Conservation (phyloP, 2,329 filamentous ascomycete species). For the Coleophoma eucalyptorum region DNA sequence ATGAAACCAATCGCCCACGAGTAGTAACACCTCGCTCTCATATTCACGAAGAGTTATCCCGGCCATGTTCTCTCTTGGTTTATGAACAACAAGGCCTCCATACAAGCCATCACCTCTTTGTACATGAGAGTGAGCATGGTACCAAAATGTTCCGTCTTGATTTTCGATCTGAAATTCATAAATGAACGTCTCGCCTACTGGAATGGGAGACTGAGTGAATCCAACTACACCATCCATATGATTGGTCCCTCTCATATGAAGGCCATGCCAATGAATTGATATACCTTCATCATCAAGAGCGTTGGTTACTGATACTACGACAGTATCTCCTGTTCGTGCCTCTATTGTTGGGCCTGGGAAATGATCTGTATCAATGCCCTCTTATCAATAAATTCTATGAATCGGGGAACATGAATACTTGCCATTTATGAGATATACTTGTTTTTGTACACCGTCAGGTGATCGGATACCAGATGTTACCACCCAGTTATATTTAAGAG, state of each 20-base stretch:
- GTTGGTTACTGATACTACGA: neutral
- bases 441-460: conserved; percentile 46
- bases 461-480: conserved; percentile 33
- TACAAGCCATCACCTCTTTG: conserved; percentile 42
- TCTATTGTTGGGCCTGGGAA: conserved; percentile 45
- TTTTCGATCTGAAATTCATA: conserved; percentile 2
- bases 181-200: neutral
- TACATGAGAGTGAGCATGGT: conserved; percentile 39
- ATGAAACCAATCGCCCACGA: conserved; percentile 48
- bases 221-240: conserved; percentile 3
- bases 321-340: conserved; percentile 4
- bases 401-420: too few species aligned
- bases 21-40: conserved; percentile 37
- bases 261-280: conserved; percentile 43
- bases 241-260: conserved; percentile 30
- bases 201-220: neutral
- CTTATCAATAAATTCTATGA: too few species aligned
- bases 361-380: neutral
- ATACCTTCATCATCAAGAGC: conserved; percentile 25
- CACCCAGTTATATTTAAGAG: conserved; percentile 34
- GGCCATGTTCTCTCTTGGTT: conserved; percentile 15
- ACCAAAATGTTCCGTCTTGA: conserved; percentile 25
- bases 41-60: conserved; percentile 18
- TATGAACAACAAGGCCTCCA: conserved; percentile 42
- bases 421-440: conserved; percentile 45